These are phyloP conservation scores for Lipomyces oligophaga DNA, from an alignment of 805 yeast genomes.

Conservation along the genomic window DNA sequence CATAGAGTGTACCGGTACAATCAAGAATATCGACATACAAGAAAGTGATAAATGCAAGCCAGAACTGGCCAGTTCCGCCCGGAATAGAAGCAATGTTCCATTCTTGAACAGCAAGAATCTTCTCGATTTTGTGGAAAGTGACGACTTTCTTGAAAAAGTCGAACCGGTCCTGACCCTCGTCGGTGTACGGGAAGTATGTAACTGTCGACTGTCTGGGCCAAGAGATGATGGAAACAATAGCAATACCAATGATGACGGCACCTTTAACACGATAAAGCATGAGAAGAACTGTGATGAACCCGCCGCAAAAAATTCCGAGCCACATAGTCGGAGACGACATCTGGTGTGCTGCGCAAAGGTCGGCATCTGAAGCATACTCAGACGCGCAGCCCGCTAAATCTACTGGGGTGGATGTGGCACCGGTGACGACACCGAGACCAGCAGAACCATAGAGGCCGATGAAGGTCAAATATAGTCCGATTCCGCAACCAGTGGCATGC, in stretches of 20 bases:
- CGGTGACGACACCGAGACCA: conserved; percentile 29
- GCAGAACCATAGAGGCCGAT: conserved; percentile 30
- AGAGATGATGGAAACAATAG: conserved; percentile 27
- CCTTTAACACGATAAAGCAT: conserved; percentile 29
- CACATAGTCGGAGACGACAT: conserved; percentile 28
- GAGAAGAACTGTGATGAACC: conserved; percentile 27
- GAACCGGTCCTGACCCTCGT: conserved; percentile 22
- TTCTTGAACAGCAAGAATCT: conserved; percentile 24
- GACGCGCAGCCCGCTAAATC: conserved; percentile 30
- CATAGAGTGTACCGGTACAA: conserved; percentile 29
- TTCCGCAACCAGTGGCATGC: conserved; percentile 31
- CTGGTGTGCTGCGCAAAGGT: conserved; percentile 20
- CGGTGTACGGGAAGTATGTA: conserved; percentile 29
- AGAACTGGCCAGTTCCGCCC: conserved; percentile 28
- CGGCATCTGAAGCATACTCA: conserved; percentile 18
- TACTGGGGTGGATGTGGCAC: conserved; percentile 27
- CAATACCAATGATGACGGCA: conserved; percentile 29
- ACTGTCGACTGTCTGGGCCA: conserved; percentile 27
- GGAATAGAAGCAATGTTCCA: conserved; percentile 23
- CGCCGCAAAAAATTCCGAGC: conserved; percentile 30
- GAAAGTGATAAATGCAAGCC: conserved; percentile 30
- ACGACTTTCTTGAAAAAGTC: conserved; percentile 30
- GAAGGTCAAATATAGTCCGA: conserved; percentile 29
- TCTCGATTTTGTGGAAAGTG: conserved; percentile 27
- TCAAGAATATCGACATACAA: conserved; percentile 30